Conservation (phyloP, 1,284 basidiomycete genomes). For the Chalciporus piperatoides region DNA sequence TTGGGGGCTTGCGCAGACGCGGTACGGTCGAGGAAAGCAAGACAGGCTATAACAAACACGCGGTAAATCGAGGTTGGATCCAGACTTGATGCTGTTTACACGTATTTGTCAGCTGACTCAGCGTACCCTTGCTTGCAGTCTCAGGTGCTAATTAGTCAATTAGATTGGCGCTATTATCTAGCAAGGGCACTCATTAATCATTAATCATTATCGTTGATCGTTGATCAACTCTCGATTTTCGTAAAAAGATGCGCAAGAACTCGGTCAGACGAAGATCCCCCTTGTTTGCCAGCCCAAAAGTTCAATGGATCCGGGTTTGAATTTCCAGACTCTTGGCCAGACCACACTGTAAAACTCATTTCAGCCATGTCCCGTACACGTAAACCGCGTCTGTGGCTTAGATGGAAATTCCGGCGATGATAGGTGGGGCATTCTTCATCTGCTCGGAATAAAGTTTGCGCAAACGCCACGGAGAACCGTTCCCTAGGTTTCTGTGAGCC, state of each 20-base stretch:
- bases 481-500: not conserved
- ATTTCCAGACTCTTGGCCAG: not conserved
- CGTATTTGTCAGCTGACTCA: constrained; percentile 26
- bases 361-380: not conserved
- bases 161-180: not conserved
- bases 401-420: not conserved
- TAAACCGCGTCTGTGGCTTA: not conserved
- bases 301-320: not conserved
- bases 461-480: not conserved
- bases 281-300: not conserved
- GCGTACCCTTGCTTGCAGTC: not conserved
- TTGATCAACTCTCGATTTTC: not conserved
- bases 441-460: not conserved
- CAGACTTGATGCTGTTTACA: constrained; percentile 9
- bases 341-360: not conserved
- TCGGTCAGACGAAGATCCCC: not conserved
- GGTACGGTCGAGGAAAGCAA: not conserved
- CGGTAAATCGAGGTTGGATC: not conserved
- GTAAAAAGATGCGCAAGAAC: not conserved
- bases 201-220: no score
- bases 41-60: constrained; percentile 3
- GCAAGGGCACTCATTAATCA: no score
- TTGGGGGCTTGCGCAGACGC: constrained; percentile 9
- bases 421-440: not conserved
- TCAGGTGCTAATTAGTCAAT: no score